Evolutionary conservation across 73 alveolate genomes (phyloP).

Genomic region (Blepharisma japonicum): DNA sequence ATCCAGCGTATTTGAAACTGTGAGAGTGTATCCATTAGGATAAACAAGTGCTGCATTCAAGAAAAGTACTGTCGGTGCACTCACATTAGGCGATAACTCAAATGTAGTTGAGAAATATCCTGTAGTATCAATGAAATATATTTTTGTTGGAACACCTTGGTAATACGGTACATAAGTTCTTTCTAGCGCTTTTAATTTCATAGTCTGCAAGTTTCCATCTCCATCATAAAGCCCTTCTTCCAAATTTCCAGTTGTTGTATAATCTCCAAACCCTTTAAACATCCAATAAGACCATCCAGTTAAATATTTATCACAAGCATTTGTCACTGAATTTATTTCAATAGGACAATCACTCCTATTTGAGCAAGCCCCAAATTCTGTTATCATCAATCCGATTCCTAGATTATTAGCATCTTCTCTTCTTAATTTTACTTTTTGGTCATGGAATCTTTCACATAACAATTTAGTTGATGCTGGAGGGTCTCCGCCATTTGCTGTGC

Average conservation of each 20-base stretch:
- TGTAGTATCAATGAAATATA: constrained; percentile 48
- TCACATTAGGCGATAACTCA: constrained; percentile 46
- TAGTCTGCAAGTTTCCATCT: constrained; percentile 54
- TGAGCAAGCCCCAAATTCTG: constrained; percentile 74
- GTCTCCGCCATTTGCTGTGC: constrained; percentile 64
- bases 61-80: constrained; percentile 51
- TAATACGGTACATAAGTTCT: constrained; percentile 56
- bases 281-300: constrained; percentile 71
- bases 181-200: constrained; percentile 59
- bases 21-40: constrained; percentile 50
- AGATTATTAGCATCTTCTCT: constrained; percentile 47
- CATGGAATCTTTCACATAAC: constrained; percentile 69
- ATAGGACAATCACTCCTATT: constrained; percentile 46
- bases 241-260: constrained; percentile 53
- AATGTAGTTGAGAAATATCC: constrained; percentile 55
- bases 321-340: constrained; percentile 55
- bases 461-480: constrained; percentile 52
- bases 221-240: constrained; percentile 62
- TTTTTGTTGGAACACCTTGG: constrained; percentile 59
- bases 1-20: constrained; percentile 17
- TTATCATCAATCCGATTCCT: constrained; percentile 47
- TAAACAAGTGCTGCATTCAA: constrained; percentile 61
- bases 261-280: constrained; percentile 64
- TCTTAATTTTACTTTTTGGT: constrained; percentile 51
- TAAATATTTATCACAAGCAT: constrained; percentile 63